Evolutionary conservation across 1,284 basidiomycete species (phyloP), one percentile per base, ranked within the genome.

Genomic region (Heliocybe sulcata): DNA sequence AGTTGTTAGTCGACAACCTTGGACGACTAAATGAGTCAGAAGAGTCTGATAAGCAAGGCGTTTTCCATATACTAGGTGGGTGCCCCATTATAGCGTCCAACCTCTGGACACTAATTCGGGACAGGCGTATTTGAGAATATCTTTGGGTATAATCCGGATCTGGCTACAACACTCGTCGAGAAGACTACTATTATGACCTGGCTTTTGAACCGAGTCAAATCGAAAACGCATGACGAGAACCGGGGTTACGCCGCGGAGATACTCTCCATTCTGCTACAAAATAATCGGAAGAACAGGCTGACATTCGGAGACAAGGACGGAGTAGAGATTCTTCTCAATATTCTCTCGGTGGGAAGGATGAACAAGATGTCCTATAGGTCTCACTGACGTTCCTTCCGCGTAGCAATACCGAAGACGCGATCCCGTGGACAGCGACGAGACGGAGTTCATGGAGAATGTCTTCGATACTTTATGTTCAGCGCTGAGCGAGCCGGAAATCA

Each of bases 371-470:
- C 51, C 49, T 56, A 54, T 25, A 38, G 55, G 27, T 56, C 10
- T 27, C 35, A 2, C 48, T 35, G 48, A 53, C 19, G 11, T 23
- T n/a, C 47, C 27, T 45, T 38, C 19, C 31, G n/a, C 51, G 10
- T 55, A 96, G 92, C 85, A 89, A 81, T 98, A 88, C 66, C 85
- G 94, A 51, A 82, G 84, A 62, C 77, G 82, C 49, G 90, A 97
- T 64, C 94, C 94, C 0, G 71, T 72, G 0, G 87, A 93, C 60
- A 81, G 86, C 3, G 97, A 99, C 58, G 96, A 99, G 71, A 79
- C 84, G 10, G 97, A 99, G 67, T 98, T 94, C 69, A 94, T 98
- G 90, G 96, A 98, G 67, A 99, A 99, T 67, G 61, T 92, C 1
- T 98, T 99, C 64, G 92, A 98, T 68, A 73, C 86, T 0, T 70